Evolutionary conservation across 148 eudicot species (phyloP).

Genomic region (Diospyros kaki): DNA sequence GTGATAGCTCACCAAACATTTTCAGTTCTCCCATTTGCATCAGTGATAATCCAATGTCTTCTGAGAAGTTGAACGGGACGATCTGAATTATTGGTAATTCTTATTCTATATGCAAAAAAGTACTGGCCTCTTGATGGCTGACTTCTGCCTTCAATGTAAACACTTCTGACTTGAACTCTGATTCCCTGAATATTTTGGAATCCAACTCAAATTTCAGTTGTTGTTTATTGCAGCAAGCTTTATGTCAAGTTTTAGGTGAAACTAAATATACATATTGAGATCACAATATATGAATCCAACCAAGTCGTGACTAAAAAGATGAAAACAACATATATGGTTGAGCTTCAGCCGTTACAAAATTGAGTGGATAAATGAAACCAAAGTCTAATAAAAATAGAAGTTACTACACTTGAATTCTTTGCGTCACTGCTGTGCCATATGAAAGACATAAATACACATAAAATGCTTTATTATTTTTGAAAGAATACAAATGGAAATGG

Average conservation of each 20-base stretch:
- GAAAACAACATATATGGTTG: neutral
- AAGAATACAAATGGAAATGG: too few species aligned
- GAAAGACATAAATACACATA: neutral
- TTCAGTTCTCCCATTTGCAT: conserved; percentile 78
- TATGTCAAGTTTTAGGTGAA: neutral
- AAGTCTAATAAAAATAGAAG: neutral
- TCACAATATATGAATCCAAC: neutral
- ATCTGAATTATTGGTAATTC: conserved; percentile 88
- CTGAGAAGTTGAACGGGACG: conserved; percentile 94
- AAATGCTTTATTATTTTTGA: neutral
- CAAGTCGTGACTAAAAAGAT: neutral
- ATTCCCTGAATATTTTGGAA: conserved; percentile 50
- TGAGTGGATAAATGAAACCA: neutral
- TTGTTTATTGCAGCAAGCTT: conserved; percentile 3
- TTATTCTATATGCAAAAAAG: conserved; percentile 89
- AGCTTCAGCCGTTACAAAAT: neutral
- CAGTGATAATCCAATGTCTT: conserved; percentile 96
- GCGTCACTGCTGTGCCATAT: neutral
- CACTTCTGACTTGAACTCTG: conserved; percentile 96
- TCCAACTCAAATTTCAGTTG: neutral
- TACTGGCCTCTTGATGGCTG: conserved; percentile 82
- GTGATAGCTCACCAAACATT: conserved; percentile 60
- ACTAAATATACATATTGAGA: neutral
- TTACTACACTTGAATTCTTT: neutral
- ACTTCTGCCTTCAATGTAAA: conserved; percentile 82